Evolutionary conservation across 257 asterid genomes (phyloP), one percentile per base, ranked within the genome.

Genomic region (Eucommia ulmoides): DNA sequence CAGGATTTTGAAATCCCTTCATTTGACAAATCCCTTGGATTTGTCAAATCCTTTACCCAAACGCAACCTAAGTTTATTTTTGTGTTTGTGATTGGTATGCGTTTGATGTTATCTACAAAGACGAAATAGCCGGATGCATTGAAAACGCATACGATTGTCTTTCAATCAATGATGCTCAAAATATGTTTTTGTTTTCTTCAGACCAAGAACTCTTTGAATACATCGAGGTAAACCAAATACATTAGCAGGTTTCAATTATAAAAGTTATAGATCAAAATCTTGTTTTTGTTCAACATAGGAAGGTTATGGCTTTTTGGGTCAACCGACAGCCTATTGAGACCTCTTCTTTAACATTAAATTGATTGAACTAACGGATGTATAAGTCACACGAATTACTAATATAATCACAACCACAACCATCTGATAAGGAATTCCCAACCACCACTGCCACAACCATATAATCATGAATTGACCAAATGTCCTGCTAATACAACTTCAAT

Each of bases 61-160:
- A n/a, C n/a, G n/a, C n/a, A n/a, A n/a, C 7, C 10, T 29, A 6
- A 10, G 11, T 35, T 35, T 45, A 48, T 53, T 19, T 55, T 45
- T 64, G n/a, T 53, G 44, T 29, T 64, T 69, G 49, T 45, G n/a
- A n/a, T n/a, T n/a, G n/a, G n/a, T n/a, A n/a, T n/a, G n/a, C n/a
- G n/a, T n/a, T n/a, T n/a, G n/a, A n/a, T n/a, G n/a, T n/a, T n/a
- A n/a, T n/a, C n/a, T n/a, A n/a, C 57, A 85, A 94, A 75, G 98
- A 89, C 66, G 96, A 85, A 79, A 85, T 85, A 66, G 85, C 94
- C 65, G 98, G 98, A 29, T 85, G 98, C 78, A 76, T 93, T 35
- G 96, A 88, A 70, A 85, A 82, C 72, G 88, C 98, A 20, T 89
- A 85, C 8, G 96, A 85, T 55, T 63, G 79, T 63, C 91, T 89